Percentiles rank a stretch among this genome's conserved stretches.
Evolutionary conservation across 1,139 yeast genomes (phyloP).

Genomic region (Fermentozyma sake): DNA sequence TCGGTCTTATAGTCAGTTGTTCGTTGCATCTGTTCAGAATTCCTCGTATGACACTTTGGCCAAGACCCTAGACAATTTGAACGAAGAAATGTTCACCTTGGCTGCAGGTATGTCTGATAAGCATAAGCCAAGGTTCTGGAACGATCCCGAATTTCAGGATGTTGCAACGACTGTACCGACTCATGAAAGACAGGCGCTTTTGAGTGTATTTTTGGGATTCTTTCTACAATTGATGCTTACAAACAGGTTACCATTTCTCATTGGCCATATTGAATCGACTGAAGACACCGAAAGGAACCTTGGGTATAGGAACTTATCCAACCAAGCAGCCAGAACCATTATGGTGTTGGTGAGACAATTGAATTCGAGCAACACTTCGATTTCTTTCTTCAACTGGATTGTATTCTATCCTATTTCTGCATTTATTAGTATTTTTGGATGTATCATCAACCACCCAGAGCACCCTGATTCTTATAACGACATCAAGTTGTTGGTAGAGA

Average conservation of each 20-base stretch:
- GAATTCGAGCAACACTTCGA: slow-evolving; percentile 15
- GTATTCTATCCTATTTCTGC: slow-evolving; percentile 32
- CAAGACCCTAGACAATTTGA: slow-evolving; percentile 8
- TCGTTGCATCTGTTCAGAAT: slow-evolving; percentile 23
- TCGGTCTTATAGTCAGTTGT: slow-evolving; percentile 24
- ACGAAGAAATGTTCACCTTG: slow-evolving; percentile 12
- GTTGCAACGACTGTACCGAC: not conserved
- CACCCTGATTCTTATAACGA: slow-evolving; percentile 25
- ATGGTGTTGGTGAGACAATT: slow-evolving; percentile 21
- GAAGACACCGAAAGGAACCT: slow-evolving; percentile 13
- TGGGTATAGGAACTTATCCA: slow-evolving; percentile 21
- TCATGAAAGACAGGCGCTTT: slow-evolving; percentile 4
- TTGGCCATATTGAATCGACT: slow-evolving; percentile 12
- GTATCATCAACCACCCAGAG: slow-evolving; percentile 29
- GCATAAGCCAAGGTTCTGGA: slow-evolving; percentile 11
- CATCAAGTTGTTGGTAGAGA: slow-evolving; percentile 25
- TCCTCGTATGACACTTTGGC: slow-evolving; percentile 7
- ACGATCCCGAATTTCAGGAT: slow-evolving; percentile 13
- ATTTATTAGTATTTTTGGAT: slow-evolving; percentile 26
- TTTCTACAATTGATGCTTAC: slow-evolving; percentile 34
- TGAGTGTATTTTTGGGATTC: slow-evolving; percentile 24
- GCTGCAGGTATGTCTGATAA: slow-evolving; percentile 8
- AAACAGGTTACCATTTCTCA: slow-evolving; percentile 30
- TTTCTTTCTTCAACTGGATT: slow-evolving; percentile 31
- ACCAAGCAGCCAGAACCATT: slow-evolving; percentile 35